A percentile compares a stretch with the other conserved stretches of the same genome.
Conservation (phyloP, 2,329 filamentous ascomycete genomes). For the Penicillium sp. region DNA sequence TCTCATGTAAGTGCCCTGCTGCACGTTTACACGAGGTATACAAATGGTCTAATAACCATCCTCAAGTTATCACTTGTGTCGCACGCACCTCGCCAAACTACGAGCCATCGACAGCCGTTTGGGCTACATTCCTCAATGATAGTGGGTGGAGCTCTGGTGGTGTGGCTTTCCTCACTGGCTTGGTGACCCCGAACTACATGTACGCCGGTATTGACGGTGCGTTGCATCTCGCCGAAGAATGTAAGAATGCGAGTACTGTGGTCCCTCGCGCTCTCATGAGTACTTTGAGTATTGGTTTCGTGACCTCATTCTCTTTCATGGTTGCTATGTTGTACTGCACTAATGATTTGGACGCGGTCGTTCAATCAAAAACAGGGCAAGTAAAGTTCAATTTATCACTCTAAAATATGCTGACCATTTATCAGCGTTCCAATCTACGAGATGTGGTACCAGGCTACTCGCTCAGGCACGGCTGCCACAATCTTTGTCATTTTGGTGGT, state of each 20-base stretch:
- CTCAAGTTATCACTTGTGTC: constrained; percentile 30
- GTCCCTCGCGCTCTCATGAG: constrained; percentile 36
- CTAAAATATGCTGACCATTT: background rate
- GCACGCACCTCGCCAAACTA: constrained; percentile 13
- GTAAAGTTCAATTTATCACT: background rate
- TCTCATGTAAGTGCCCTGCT: constrained; percentile 1
- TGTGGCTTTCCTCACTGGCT: constrained; percentile 42
- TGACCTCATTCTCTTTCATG: constrained; percentile 28
- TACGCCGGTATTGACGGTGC: constrained; percentile 36
- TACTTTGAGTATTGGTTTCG: constrained; percentile 30
- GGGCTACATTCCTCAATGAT: constrained; percentile 36
- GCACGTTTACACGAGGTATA: background rate
- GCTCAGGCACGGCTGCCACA: background rate
- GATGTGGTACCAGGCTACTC: background rate
- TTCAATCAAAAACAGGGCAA: background rate
- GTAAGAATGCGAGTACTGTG: constrained; percentile 31
- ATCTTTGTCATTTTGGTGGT: background rate
- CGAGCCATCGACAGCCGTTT: constrained; percentile 23
- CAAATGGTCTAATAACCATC: background rate
- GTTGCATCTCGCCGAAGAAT: constrained; percentile 41
- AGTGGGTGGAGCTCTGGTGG: constrained; percentile 37
- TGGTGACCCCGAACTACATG: constrained; percentile 42
- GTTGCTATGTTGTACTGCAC: constrained; percentile 37
- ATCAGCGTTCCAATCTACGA: background rate
- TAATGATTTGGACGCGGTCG: constrained; percentile 4